Evolutionary conservation across 257 asterid species (phyloP), one percentile per base, ranked within the genome.

Genomic region (Solanum bulbocastanum): DNA sequence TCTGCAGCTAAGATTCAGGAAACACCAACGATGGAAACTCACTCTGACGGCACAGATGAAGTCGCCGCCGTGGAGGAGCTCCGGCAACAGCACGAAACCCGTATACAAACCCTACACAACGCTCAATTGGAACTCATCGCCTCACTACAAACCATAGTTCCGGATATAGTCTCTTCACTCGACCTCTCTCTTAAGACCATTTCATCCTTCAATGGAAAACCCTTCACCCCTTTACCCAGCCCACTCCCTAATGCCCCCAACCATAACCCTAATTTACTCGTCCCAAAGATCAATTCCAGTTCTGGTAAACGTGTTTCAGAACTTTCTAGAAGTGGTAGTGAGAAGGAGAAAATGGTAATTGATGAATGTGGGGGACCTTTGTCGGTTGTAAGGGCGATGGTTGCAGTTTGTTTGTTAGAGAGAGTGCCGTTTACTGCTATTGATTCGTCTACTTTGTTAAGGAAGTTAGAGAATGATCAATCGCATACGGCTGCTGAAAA

Each of bases 391-490:
- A 88, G 98, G 94, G 92, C 98, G 3, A 93, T 96, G 97, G 98
- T 97, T 84, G 98, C 98, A 0, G 98, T 93, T 8, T 97, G 96
- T 89, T 90, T 97, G 95, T 62, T 95, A 49, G 96, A 94, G 91
- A 92, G 98, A 89, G 98, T 95, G 10, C 99, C 99, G 30, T 96
- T 95, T 42, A 90, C 62, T 49, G 90, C 98, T 6, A 94, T 96
- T 37, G 98, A 97, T 89, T 96, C 98, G 4, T 92, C 98, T 1
- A 92, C 98, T 10, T 92, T 96, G 83, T 87, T 93, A 92, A 94
- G 98, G 93, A 97, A 94, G 91, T 88, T 97, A 91, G 98, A 97
- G 94, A 97, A 94, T 76, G 98, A 96, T 90, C 86, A 94, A 32
- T 91, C 94, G 0, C 93, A 93, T 2, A 92, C 91, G 14, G 73